phyloP scores from a whole-genome alignment of 441 rosid genomes.

The Erysimum cheiri region DNA sequence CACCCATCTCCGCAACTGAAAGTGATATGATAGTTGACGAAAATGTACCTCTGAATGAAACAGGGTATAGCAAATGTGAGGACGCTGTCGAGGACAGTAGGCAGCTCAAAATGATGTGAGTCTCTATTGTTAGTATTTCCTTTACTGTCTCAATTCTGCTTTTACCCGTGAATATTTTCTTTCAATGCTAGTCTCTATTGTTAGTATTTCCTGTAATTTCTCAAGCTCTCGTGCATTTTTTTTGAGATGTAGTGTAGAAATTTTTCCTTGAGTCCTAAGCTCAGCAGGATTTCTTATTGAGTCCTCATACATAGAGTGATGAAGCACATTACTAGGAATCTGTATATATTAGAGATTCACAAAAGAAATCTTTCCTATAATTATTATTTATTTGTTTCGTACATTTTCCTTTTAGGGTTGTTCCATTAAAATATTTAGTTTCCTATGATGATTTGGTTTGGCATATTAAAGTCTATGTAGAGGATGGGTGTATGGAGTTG shows the following conservation, averaged over 20 bases:
- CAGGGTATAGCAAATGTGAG: conserved; percentile 15
- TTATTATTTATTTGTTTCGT: conserved; percentile 1
- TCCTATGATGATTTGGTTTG: conserved; percentile 19
- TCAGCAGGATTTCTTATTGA: conserved; percentile 7
- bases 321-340: conserved; percentile 17
- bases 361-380: not conserved
- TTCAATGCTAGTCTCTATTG: conserved; percentile 13
- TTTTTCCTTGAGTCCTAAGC: not conserved
- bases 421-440: conserved; percentile 13
- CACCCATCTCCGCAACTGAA: conserved; percentile 21
- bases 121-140: conserved; percentile 16
- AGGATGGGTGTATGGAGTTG: conserved; percentile 23
- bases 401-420: conserved; percentile 11
- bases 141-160: conserved; percentile 6
- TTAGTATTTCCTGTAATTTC: conserved; percentile 12
- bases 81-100: conserved; percentile 25
- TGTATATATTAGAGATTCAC: not conserved
- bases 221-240: not conserved
- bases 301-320: conserved; percentile 14
- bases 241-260: conserved; percentile 7
- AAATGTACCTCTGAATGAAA: conserved; percentile 29
- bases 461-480: conserved; percentile 23
- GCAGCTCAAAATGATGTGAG: conserved; percentile 36
- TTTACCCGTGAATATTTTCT: not conserved
- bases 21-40: conserved; percentile 27